Percentiles rank a stretch among this genome's conserved stretches.
These are phyloP conservation scores for Anisodus acutangulus DNA, from an alignment of 257 asterid species.

Conservation along the genomic window DNA sequence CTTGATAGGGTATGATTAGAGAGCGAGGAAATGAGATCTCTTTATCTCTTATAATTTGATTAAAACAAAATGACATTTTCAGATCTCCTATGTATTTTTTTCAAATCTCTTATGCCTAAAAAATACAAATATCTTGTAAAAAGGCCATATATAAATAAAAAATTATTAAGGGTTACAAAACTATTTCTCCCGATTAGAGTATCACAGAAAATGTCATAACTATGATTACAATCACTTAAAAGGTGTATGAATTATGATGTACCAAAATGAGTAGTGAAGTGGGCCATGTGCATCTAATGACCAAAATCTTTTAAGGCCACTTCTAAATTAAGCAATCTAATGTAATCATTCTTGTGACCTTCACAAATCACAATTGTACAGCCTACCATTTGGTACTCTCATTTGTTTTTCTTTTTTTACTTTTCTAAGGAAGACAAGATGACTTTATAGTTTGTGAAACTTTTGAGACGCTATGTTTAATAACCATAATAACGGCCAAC, in stretches of 20 bases:
- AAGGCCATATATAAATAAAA: too few species aligned
- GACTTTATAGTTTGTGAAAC: slow-evolving; percentile 33
- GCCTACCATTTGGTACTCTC: background rate
- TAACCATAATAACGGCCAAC: slow-evolving; percentile 39
- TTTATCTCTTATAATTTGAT: too few species aligned
- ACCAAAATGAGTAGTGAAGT: background rate
- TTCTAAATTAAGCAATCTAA: slow-evolving; percentile 24
- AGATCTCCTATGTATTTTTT: too few species aligned
- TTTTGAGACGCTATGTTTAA: background rate
- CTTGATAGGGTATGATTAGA: background rate
- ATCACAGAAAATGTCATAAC: background rate
- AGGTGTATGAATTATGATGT: background rate
- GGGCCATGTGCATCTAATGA: slow-evolving; percentile 22
- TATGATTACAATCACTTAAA: background rate
- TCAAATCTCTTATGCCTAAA: too few species aligned
- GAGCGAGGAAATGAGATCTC: too few species aligned
- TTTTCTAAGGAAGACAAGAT: background rate
- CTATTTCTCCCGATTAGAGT: background rate
- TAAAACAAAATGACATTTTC: too few species aligned
- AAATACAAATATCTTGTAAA: too few species aligned
- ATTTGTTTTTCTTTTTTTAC: background rate
- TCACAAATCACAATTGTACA: background rate
- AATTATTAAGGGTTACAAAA: too few species aligned
- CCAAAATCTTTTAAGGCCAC: background rate
- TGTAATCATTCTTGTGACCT: background rate